Evolutionary conservation across 495 filamentous ascomycete species (phyloP).

Genomic region (Aspergillus panamensis): DNA sequence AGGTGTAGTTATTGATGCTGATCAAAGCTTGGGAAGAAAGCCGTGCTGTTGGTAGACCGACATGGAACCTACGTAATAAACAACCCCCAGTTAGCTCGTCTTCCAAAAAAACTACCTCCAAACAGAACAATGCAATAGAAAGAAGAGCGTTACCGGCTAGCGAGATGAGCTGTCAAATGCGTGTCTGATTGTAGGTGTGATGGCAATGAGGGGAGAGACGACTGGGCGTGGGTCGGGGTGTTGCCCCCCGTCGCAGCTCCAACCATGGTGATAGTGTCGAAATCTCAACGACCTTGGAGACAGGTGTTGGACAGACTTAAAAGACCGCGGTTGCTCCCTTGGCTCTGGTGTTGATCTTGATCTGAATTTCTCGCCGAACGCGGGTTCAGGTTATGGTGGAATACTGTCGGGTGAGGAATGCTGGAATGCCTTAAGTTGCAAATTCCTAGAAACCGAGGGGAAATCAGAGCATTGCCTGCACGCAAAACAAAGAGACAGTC

Average conservation of each 20-base stretch:
- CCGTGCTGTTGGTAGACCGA: constrained; percentile 76
- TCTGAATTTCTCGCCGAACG: background rate
- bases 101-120: background rate
- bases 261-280: constrained; percentile 32
- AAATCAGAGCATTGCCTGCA: constrained; percentile 18
- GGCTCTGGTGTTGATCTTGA: background rate
- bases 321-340: background rate
- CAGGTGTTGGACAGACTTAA: background rate
- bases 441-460: constrained; percentile 17
- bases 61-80: constrained; percentile 61
- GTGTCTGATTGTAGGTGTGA: constrained; percentile 94
- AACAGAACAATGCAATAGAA: background rate
- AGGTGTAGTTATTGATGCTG: constrained; percentile 87
- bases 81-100: constrained; percentile 20
- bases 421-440: constrained; percentile 10
- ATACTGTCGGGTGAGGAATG: constrained; percentile 23
- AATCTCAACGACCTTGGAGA: constrained; percentile 17
- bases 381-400: background rate
- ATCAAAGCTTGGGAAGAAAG: constrained; percentile 90
- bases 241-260: constrained; percentile 32
- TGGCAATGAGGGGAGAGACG: constrained; percentile 83
- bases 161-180: constrained; percentile 89
- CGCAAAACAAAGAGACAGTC: constrained; percentile 1
- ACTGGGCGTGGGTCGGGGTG: constrained; percentile 70
- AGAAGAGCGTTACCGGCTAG: constrained; percentile 60